Evolutionary conservation across 768 basidiomycete species (phyloP), one percentile per base, ranked within the genome.

Genomic region (Gautieria morchelliformis): DNA sequence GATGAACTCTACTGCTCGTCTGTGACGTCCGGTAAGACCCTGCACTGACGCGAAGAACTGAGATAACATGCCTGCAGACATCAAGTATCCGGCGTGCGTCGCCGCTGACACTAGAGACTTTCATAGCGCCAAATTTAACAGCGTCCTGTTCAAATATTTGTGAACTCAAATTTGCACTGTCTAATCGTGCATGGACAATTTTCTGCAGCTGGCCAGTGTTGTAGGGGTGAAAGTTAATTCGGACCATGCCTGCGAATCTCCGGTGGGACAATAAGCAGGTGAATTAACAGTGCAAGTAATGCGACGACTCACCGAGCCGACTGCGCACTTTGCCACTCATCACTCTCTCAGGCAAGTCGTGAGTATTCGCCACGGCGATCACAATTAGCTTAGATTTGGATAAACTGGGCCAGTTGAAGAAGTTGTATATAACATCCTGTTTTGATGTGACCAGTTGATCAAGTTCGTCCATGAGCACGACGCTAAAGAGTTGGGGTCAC

Each of bases 391-490:
- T 90, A 58, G 92, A 93, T 19, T 83, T 84, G 0, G 80, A 77
- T 52, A 96, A 75, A 4, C 93, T 95, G 1, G 96, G 96, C 95
- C 96, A 99, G 68, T 99, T 98, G 78, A 98, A 98, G 72, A 99
- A 98, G 66, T 97, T 97, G 72, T 99, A 99, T 20, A 99, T 89
- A 10, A 99, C 95, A 58, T 99, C 95, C 68, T 99, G 95, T 67
- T 96, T 96, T 17, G 87, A 76, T 1, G 95, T 98, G 63, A 98
- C 83, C 30, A 99, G 78, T 68, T 98, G 96, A 70, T 99, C 96
- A 5, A 99, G 78, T 71, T 99, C 96, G 68, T 99, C 95, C 91
- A 99, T 98, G 15, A 99, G 75, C 5, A 98, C 93, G 5, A 98
- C 88, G 58, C 93, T 97, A 45, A 63, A 10, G 46, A 50, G 11